Conservation (phyloP, 176 grass and related monocot species). For the Tillandsia leiboldiana region DNA sequence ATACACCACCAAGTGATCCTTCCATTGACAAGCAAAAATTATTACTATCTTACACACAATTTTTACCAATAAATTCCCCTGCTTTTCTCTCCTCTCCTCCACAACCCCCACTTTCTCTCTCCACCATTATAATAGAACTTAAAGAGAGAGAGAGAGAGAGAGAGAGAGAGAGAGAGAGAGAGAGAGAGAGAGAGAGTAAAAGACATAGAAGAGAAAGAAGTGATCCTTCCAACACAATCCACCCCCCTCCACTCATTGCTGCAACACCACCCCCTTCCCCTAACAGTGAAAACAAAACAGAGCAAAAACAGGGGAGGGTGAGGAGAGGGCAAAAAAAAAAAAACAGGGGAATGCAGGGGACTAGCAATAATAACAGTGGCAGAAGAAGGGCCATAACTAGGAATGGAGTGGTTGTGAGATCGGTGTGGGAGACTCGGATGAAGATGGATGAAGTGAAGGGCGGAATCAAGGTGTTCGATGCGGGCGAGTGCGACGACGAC, state of each 20-base stretch:
- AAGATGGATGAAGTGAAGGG: conserved; percentile 83
- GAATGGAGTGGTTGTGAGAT: conserved; percentile 23
- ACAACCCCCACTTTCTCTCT: not conserved
- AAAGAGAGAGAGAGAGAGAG: conserved; percentile 8
- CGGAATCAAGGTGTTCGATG: conserved; percentile 87
- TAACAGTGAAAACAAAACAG: not conserved
- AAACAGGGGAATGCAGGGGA: conserved; percentile 25
- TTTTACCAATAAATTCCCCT: not conserved
- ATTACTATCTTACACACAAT: not conserved
- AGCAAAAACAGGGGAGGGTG: conserved; percentile 3
- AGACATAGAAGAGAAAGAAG: conserved; percentile 11
- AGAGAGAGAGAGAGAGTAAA: conserved; percentile 8
- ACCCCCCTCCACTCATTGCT: conserved; percentile 14
- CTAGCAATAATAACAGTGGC: not conserved
- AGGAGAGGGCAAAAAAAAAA: not conserved
- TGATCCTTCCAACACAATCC: conserved; percentile 37
- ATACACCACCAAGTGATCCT: not conserved
- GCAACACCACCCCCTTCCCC: not conserved
- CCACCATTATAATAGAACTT: conserved; percentile 15
- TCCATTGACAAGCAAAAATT: not conserved
- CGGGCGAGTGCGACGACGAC: conserved; percentile 11
- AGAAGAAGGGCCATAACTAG: conserved; percentile 39
- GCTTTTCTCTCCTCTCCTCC: not conserved
- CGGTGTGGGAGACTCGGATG: conserved; percentile 69
- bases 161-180: conserved; percentile 20